phyloP scores from a whole-genome alignment of 2,329 filamentous ascomycete species.

The Elsinoe fawcettii region DNA sequence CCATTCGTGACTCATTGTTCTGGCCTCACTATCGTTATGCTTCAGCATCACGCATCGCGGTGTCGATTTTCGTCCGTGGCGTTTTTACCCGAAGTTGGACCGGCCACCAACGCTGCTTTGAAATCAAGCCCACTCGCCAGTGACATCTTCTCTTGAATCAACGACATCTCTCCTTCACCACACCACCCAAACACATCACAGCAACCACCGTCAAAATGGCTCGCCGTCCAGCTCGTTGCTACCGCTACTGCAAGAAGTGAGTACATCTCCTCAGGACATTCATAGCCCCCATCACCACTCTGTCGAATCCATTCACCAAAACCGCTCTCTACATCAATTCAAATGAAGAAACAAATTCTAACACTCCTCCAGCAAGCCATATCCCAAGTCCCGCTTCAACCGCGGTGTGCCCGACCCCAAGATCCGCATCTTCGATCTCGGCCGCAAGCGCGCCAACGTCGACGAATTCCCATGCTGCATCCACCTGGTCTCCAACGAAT shows the following conservation, averaged over 20 bases:
- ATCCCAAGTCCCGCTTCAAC: slow-evolving; percentile 94
- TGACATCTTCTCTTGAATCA: background rate
- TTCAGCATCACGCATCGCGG: background rate
- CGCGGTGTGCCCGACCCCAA: slow-evolving; percentile 47
- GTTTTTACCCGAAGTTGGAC: slow-evolving; percentile 4
- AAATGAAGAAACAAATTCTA: background rate
- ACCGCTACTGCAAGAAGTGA: slow-evolving; percentile 99
- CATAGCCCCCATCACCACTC: background rate
- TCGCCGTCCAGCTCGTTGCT: slow-evolving; percentile 98
- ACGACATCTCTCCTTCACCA: slow-evolving; percentile 19
- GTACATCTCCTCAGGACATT: slow-evolving; percentile 37
- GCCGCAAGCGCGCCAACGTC: slow-evolving; percentile 85
- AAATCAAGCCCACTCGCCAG: slow-evolving; percentile 9
- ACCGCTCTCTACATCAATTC: background rate
- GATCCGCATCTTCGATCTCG: slow-evolving; percentile 76
- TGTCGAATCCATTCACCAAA: background rate
- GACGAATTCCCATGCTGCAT: slow-evolving; percentile 99
- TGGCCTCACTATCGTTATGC: background rate
- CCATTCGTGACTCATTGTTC: background rate
- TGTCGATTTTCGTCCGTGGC: background rate
- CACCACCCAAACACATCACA: slow-evolving; percentile 35
- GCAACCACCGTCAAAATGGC: slow-evolving; percentile 80
- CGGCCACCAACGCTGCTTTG: slow-evolving; percentile 7
- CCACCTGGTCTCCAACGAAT: slow-evolving; percentile 99
- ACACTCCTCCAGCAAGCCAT: slow-evolving; percentile 49